Conservation (phyloP, 2,329 filamentous ascomycete genomes). For the Alternaria viburni region DNA sequence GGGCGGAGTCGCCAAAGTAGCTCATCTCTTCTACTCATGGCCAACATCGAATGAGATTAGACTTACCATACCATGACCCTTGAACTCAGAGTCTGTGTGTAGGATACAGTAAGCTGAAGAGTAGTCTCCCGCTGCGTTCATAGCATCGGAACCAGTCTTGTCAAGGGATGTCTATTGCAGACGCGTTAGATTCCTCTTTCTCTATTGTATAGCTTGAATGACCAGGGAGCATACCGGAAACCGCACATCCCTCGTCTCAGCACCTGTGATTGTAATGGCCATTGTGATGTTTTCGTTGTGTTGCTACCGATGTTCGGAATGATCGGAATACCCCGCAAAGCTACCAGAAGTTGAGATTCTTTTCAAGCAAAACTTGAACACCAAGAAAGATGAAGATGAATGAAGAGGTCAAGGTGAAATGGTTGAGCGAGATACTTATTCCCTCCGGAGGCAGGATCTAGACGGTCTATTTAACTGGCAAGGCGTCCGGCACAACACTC, state of each 20-base stretch:
- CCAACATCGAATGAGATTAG: constrained; percentile 47
- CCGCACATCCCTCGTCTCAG: constrained; percentile 57
- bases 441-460: not conserved
- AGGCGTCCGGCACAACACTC: constrained; percentile 1
- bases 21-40: not conserved
- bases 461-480: constrained; percentile 11
- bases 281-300: constrained; percentile 33
- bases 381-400: not conserved
- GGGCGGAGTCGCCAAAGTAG: not conserved
- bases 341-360: not conserved
- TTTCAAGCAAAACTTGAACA: not conserved
- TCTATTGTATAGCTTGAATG: not conserved
- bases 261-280: constrained; percentile 54
- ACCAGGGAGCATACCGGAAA: constrained; percentile 51
- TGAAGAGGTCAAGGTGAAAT: not conserved
- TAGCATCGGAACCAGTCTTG: constrained; percentile 95
- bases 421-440: constrained; percentile 1
- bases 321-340: constrained; percentile 15
- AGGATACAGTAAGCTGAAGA: constrained; percentile 94
- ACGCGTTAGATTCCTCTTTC: not conserved
- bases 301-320: constrained; percentile 6
- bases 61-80: constrained; percentile 79
- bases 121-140: constrained; percentile 94
- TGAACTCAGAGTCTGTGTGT: constrained; percentile 73
- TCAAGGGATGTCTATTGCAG: constrained; percentile 76